phyloP scores from a whole-genome alignment of 257 asterid genomes.

The Fraxinus americana region DNA sequence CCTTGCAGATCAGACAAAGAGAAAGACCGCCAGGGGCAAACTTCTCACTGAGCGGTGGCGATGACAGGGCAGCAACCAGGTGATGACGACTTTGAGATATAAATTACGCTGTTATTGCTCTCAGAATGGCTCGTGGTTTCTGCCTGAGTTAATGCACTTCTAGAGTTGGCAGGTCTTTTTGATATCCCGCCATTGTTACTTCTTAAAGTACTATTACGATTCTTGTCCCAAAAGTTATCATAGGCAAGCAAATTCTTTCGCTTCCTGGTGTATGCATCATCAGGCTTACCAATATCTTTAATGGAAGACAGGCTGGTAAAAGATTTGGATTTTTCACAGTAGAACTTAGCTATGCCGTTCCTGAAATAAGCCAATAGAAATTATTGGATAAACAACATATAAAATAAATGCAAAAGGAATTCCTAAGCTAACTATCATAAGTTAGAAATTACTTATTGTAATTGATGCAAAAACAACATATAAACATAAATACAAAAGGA shows the following conservation, averaged over 20 bases:
- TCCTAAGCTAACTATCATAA: neutral
- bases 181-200: constrained; percentile 47
- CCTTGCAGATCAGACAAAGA: constrained; percentile 80
- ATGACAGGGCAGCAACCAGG: constrained; percentile 41
- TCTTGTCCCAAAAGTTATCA: constrained; percentile 57
- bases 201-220: constrained; percentile 34
- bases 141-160: constrained; percentile 56
- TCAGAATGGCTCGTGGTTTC: constrained; percentile 44
- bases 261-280: constrained; percentile 65
- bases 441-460: neutral
- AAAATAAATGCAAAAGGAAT: neutral
- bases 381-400: neutral
- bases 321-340: constrained; percentile 47
- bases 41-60: constrained; percentile 50
- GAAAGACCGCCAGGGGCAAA: constrained; percentile 65
- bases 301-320: constrained; percentile 61
- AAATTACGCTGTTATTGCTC: constrained; percentile 50
- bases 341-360: constrained; percentile 47
- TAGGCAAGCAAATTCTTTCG: constrained; percentile 67
- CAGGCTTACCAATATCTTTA: constrained; percentile 67
- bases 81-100: constrained; percentile 57
- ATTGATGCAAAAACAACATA: neutral
- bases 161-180: constrained; percentile 56
- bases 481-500: neutral
- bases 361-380: constrained; percentile 26